Conservation (phyloP, 2,329 filamentous ascomycete species). For the Bipolaris bicolor region DNA sequence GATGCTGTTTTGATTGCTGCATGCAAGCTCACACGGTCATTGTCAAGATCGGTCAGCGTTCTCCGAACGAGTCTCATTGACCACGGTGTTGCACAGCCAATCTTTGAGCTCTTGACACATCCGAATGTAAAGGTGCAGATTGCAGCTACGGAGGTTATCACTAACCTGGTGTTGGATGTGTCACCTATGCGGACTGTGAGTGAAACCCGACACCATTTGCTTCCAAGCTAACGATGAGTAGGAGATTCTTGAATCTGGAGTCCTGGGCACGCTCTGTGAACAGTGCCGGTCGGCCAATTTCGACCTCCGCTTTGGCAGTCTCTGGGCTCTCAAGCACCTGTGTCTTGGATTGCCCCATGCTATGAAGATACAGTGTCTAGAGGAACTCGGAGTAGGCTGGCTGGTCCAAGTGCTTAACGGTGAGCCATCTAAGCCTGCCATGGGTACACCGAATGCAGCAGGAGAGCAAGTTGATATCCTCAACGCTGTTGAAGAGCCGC, state of each 20-base stretch:
- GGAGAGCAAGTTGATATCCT: slow-evolving; percentile 66
- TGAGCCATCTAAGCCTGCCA: slow-evolving; percentile 54
- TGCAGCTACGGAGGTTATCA: slow-evolving; percentile 81
- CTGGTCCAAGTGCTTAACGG: slow-evolving; percentile 77
- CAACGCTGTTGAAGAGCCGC: slow-evolving; percentile 57
- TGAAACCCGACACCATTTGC: slow-evolving; percentile 14
- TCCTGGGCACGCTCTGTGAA: slow-evolving; percentile 78
- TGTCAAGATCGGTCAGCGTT: slow-evolving; percentile 84
- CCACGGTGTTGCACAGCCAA: slow-evolving; percentile 76
- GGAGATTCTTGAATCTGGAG: slow-evolving; percentile 74
- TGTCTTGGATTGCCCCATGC: slow-evolving; percentile 74
- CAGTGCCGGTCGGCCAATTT: slow-evolving; percentile 82
- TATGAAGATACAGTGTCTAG: slow-evolving; percentile 77
- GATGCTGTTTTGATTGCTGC: slow-evolving; percentile 80
- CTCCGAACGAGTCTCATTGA: slow-evolving; percentile 88
- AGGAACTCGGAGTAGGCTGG: slow-evolving; percentile 79
- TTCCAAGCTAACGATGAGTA: slow-evolving; percentile 22
- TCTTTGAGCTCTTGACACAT: slow-evolving; percentile 77
- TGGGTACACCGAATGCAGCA: slow-evolving; percentile 64
- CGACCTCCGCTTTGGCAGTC: slow-evolving; percentile 79
- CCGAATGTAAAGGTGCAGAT: slow-evolving; percentile 79
- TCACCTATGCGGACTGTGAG: slow-evolving; percentile 88
- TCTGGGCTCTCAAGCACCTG: slow-evolving; percentile 95
- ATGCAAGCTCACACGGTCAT: slow-evolving; percentile 78
- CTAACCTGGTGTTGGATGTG: slow-evolving; percentile 85